Percentiles rank a stretch among this genome's conserved stretches.
These are phyloP conservation scores for Amanita rimosa DNA, from an alignment of 768 basidiomycete species.

Conservation along the genomic window DNA sequence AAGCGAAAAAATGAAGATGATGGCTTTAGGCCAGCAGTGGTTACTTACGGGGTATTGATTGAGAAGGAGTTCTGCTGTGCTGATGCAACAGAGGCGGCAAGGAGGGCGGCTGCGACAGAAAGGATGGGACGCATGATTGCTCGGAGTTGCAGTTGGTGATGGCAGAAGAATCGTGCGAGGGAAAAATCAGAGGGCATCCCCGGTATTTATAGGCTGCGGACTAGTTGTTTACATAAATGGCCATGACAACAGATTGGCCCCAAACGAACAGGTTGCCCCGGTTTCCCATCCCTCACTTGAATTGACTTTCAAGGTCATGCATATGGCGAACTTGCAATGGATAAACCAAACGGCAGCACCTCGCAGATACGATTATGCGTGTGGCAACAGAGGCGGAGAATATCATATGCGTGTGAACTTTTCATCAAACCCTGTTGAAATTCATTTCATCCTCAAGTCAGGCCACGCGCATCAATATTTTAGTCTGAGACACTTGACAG, in stretches of 20 bases:
- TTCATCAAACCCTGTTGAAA: neutral
- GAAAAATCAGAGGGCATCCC: constrained; percentile 9
- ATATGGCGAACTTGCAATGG: neutral
- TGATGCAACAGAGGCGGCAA: constrained; percentile 28
- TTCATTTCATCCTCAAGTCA: neutral
- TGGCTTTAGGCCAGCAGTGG: neutral
- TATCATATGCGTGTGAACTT: constrained; percentile 2
- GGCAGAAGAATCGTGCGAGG: constrained; percentile 16
- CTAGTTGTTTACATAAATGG: constrained; percentile 16
- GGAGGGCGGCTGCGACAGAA: constrained; percentile 25
- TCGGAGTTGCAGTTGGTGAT: constrained; percentile 14
- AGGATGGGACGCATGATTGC: constrained; percentile 28
- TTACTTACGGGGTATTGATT: constrained; percentile 67
- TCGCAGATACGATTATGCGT: neutral
- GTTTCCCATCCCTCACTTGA: neutral
- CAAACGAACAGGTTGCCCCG: neutral
- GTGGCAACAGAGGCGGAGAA: neutral
- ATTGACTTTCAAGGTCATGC: neutral
- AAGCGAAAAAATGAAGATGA: neutral
- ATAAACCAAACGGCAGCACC: neutral
- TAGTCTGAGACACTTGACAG: neutral
- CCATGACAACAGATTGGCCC: constrained; percentile 9
- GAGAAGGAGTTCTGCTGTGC: constrained; percentile 36
- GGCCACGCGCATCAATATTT: neutral
- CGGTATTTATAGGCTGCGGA: constrained; percentile 10